These are phyloP conservation scores for Rhododendron simsii DNA, from an alignment of 148 eudicot genomes.

Conservation along the genomic window DNA sequence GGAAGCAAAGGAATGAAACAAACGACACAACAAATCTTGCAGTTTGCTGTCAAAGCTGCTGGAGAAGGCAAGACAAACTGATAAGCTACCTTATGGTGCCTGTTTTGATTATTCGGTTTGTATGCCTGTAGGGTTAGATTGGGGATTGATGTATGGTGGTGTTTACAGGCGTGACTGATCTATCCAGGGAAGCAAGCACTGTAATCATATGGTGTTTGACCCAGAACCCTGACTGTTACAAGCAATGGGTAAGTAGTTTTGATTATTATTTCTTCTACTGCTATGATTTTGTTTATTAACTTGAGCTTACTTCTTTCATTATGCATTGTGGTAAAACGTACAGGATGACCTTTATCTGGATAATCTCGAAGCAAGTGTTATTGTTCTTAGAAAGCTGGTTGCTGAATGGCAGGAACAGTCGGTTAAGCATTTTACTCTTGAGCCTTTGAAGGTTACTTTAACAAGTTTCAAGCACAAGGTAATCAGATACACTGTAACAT, in stretches of 20 bases:
- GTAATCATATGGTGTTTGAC: slow-evolving; percentile 52
- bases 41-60: slow-evolving; percentile 37
- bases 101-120: neutral
- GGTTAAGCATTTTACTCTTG: slow-evolving; percentile 26
- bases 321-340: neutral
- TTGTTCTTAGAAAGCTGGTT: slow-evolving; percentile 34
- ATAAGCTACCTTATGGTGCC: neutral
- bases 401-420: slow-evolving; percentile 41
- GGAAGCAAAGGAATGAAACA: slow-evolving; percentile 59
- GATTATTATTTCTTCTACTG: neutral
- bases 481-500: neutral
- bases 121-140: neutral
- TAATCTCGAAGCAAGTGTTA: slow-evolving; percentile 47
- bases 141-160: neutral
- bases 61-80: slow-evolving; percentile 36
- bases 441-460: slow-evolving; percentile 31
- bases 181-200: slow-evolving; percentile 46
- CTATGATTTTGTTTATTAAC: neutral
- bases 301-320: neutral
- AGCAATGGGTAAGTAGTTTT: slow-evolving; percentile 52
- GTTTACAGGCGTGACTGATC: slow-evolving; percentile 36
- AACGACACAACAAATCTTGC: slow-evolving; percentile 36
- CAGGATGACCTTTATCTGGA: slow-evolving; percentile 49
- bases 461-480: slow-evolving; percentile 55
- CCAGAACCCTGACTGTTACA: slow-evolving; percentile 51